These are phyloP conservation scores for Rhodotorula glutinis DNA, from an alignment of 1,284 basidiomycete genomes.

Conservation along the genomic window DNA sequence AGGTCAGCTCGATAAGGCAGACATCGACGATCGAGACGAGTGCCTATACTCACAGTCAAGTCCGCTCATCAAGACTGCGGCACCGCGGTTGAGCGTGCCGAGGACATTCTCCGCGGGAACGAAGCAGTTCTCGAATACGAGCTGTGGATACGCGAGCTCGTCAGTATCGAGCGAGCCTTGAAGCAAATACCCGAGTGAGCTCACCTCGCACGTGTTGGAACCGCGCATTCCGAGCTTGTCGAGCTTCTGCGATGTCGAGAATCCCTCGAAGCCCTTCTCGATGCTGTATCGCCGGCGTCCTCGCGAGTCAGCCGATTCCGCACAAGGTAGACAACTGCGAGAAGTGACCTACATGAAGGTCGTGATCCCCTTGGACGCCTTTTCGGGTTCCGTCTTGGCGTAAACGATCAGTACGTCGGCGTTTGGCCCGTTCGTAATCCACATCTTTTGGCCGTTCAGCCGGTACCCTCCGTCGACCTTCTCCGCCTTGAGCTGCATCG, in stretches of 20 bases:
- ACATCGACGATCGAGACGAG: not conserved
- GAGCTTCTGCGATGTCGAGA: constrained; percentile 82
- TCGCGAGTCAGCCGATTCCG: no score
- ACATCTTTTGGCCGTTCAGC: constrained; percentile 55
- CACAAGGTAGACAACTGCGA: no score
- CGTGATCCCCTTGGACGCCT: constrained; percentile 81
- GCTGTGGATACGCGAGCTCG: constrained; percentile 24
- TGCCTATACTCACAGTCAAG: constrained; percentile 57
- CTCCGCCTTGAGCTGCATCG: constrained; percentile 78
- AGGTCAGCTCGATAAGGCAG: not conserved
- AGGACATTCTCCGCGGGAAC: constrained; percentile 85
- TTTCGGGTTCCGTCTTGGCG: constrained; percentile 75
- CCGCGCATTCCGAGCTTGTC: constrained; percentile 98
- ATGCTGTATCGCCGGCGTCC: constrained; percentile 48
- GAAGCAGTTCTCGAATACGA: constrained; percentile 86
- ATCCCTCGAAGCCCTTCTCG: constrained; percentile 75
- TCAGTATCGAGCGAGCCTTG: not conserved
- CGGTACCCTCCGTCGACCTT: constrained; percentile 71
- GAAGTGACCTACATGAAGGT: constrained; percentile 62
- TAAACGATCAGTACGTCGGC: constrained; percentile 90
- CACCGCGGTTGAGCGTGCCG: constrained; percentile 74
- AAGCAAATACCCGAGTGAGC: not conserved
- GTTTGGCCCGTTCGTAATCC: constrained; percentile 92
- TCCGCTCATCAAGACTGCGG: constrained; percentile 86
- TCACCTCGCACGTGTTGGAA: constrained; percentile 79